Base-by-base conservation (phyloP, 495 filamentous ascomycete species). In the Aspergillus sclerotioniger region DNA sequence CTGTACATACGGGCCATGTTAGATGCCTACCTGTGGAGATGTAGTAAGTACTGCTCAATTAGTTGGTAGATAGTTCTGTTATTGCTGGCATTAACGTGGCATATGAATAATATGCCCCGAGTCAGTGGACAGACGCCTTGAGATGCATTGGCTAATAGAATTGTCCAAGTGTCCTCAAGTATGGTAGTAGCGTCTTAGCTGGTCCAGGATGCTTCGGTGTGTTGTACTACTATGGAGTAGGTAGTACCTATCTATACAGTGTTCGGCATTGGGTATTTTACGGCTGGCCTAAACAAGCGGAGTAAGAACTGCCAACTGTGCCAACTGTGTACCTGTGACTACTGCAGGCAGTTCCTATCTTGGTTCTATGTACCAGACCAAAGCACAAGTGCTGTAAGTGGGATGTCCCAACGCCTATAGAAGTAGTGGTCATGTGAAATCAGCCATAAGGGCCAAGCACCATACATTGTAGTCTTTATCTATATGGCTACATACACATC, bases 291-390 rank as follows among this genome's bases (percentile, higher is more conserved):
- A 41, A n/a, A 41, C 37, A 41, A n/a, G 37, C 37, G 37, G 37
- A 41, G 37, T 41, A 37, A 37, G 33, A 10, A 41, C 37, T 41
- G 37, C n/a, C 10, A 41, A 1, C 10, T n/a, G 3, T n/a, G 12
- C 8, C 37, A 52, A 25, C 50, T 56, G n/a, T n/a, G n/a, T n/a
- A n/a, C n/a, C n/a, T n/a, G n/a, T n/a, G n/a, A 53, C 54, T 57
- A 57, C 61, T 57, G 57, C 61, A 63, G 53, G 53, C 48, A 56
- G 58, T 60, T 64, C 55, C 58, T 52, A 55, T 64, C 51, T 60
- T 49, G 57, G 51, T 46, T 45, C 54, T 37, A 63, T 54, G 61
- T 53, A 48, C 59, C 43, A 41, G 44, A 44, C 49, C 29, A 56
- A 58, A 58, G 59, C 46, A 49, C 20, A 61, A 45, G 47, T 25